phyloP scores from a whole-genome alignment of 2,329 filamentous ascomycete genomes.

The Clathrospora elynae region DNA sequence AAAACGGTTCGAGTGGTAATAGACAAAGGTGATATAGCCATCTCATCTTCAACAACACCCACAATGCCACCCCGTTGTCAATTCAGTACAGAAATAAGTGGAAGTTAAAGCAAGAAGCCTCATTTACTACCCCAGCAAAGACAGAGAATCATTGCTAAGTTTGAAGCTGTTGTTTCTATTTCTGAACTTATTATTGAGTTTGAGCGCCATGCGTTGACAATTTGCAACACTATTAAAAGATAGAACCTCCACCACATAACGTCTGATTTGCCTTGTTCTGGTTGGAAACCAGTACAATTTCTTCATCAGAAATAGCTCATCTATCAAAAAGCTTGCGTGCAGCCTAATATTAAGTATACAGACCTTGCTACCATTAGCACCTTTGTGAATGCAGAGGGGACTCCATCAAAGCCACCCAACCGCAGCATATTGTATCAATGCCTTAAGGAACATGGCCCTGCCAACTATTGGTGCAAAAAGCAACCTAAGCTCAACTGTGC shows the following conservation, averaged over 20 bases:
- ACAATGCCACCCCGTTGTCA: background rate
- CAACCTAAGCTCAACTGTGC: constrained; percentile 3
- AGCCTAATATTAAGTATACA: constrained; percentile 13
- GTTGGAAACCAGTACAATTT: background rate
- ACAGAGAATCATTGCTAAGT: background rate
- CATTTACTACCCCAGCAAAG: background rate
- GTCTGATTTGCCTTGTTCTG: constrained; percentile 1
- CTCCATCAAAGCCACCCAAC: no score
- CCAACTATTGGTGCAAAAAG: constrained; percentile 4
- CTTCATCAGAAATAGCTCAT: constrained; percentile 3
- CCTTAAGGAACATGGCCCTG: constrained; percentile 1
- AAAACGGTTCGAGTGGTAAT: no score
- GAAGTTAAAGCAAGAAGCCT: background rate
- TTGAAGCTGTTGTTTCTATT: background rate
- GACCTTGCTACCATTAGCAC: constrained; percentile 3
- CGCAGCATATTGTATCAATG: no score
- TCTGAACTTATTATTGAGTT: background rate
- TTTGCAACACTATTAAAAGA: background rate
- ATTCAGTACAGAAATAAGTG: background rate
- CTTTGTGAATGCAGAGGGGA: no score
- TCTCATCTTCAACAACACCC: background rate
- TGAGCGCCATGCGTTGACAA: background rate
- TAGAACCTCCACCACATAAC: background rate
- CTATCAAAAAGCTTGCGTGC: constrained; percentile 1
- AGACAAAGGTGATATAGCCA: no score